Conservation (phyloP, 1,284 basidiomycete species). For the Cryptococcus neoformans region DNA sequence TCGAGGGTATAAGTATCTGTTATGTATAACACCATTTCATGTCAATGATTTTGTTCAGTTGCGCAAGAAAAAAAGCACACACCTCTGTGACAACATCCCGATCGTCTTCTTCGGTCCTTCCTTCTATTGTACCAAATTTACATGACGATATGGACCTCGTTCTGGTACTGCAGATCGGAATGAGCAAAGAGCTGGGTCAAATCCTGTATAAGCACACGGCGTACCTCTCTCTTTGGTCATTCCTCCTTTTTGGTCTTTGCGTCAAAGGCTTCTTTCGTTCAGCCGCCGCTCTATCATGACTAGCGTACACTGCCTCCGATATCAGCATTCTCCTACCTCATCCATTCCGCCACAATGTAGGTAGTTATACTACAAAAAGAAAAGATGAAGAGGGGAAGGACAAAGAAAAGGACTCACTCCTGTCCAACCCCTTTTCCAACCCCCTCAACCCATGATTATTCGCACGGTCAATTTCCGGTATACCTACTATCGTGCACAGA, state of each 20-base stretch:
- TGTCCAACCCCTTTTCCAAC: slow-evolving; percentile 8
- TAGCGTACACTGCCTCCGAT: slow-evolving; percentile 3
- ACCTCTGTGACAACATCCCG: background rate
- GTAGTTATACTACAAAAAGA: too few species aligned
- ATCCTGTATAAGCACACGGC: background rate
- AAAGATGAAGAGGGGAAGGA: too few species aligned
- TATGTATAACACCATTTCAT: background rate
- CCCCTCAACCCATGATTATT: background rate
- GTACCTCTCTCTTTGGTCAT: background rate
- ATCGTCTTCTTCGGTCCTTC: background rate
- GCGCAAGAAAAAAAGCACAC: background rate
- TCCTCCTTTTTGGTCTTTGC: background rate
- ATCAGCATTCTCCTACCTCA: background rate
- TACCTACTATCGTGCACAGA: background rate
- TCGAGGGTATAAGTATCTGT: background rate
- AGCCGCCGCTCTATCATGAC: slow-evolving; percentile 5
- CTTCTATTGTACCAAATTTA: too few species aligned
- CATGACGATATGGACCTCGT: background rate
- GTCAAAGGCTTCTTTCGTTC: background rate
- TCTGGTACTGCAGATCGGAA: background rate
- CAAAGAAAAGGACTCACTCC: background rate
- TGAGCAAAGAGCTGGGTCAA: background rate
- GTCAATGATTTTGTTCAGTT: background rate
- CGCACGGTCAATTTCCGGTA: background rate
- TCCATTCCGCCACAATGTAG: background rate